These are phyloP conservation scores for Sugiyamaella smithiae DNA, from an alignment of 805 yeast genomes.

Conservation along the genomic window DNA sequence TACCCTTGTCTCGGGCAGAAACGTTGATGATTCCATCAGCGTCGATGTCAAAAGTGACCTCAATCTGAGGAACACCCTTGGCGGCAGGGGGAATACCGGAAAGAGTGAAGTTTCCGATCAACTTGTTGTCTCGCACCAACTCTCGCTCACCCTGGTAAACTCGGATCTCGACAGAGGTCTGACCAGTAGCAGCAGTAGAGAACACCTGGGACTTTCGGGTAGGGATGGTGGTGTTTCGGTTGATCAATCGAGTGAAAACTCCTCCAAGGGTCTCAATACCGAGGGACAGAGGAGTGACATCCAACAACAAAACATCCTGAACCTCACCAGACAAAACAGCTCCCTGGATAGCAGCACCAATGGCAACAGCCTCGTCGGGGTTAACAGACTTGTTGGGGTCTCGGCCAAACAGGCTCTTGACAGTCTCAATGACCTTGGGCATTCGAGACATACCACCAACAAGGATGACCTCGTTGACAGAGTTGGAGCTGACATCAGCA, in stretches of 20 bases:
- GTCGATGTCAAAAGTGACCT: conserved; percentile 93
- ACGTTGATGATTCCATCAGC: conserved; percentile 98
- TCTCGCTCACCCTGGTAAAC: conserved; percentile 99
- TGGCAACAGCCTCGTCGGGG: conserved; percentile 93
- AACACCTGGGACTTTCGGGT: conserved; percentile 94
- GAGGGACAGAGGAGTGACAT: conserved; percentile 83
- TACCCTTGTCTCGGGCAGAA: conserved; percentile 88
- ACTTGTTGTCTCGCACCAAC: conserved; percentile 94
- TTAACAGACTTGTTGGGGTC: conserved; percentile 89
- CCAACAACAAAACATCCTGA: conserved; percentile 83
- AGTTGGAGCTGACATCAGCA: conserved; percentile 63
- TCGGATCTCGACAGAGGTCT: conserved; percentile 94
- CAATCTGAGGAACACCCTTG: conserved; percentile 92
- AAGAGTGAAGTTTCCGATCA: conserved; percentile 93
- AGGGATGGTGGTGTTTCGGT: conserved; percentile 95
- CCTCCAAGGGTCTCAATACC: conserved; percentile 99
- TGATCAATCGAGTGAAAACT: conserved; percentile 87
- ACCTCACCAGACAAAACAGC: conserved; percentile 95
- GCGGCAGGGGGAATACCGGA: conserved; percentile 95
- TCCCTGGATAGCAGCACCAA: conserved; percentile 98
- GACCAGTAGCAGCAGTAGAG: conserved; percentile 96
- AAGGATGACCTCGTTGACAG: conserved; percentile 74
- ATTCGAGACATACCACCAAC: conserved; percentile 92
- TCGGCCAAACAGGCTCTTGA: conserved; percentile 71
- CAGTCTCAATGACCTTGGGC: conserved; percentile 83